phyloP scores from a whole-genome alignment of 208 protist genomes.

The Tritrichomonas musculus region DNA sequence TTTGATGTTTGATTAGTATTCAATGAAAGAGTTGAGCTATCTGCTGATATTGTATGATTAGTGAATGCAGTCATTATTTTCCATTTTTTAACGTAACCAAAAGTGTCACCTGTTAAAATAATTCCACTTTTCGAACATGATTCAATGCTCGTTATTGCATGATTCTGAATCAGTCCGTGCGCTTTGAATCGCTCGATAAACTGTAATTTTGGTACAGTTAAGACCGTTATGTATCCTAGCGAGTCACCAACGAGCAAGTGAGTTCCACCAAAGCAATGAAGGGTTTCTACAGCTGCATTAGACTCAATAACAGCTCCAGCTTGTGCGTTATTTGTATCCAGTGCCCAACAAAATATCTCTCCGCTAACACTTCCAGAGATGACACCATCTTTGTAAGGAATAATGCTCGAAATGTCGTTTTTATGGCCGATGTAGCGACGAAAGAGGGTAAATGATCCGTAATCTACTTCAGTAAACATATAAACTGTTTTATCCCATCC shows the following conservation, averaged over 20 bases:
- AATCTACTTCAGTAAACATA: background rate
- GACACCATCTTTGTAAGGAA: background rate
- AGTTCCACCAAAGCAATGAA: background rate
- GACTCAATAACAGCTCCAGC: background rate
- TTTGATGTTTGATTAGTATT: too few species aligned
- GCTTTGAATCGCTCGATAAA: background rate
- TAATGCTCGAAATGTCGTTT: background rate
- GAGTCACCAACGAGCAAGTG: background rate
- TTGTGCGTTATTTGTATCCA: background rate
- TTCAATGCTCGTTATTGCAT: background rate
- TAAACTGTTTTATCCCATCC: background rate
- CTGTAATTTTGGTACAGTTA: background rate
- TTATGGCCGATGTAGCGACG: background rate
- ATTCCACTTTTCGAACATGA: background rate
- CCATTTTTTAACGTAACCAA: slow-evolving; percentile 19
- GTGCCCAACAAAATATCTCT: background rate
- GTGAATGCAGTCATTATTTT: background rate
- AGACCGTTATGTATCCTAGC: background rate
- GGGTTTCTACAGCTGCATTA: background rate
- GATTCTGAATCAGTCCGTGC: background rate
- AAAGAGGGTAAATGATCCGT: background rate
- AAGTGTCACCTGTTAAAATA: background rate
- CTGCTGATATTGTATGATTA: background rate
- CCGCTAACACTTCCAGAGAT: background rate
- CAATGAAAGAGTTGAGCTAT: too few species aligned